Evolutionary conservation across 805 yeast genomes (phyloP), one percentile per base, ranked within the genome.

Genomic region (Starmerella sirachaensis): DNA sequence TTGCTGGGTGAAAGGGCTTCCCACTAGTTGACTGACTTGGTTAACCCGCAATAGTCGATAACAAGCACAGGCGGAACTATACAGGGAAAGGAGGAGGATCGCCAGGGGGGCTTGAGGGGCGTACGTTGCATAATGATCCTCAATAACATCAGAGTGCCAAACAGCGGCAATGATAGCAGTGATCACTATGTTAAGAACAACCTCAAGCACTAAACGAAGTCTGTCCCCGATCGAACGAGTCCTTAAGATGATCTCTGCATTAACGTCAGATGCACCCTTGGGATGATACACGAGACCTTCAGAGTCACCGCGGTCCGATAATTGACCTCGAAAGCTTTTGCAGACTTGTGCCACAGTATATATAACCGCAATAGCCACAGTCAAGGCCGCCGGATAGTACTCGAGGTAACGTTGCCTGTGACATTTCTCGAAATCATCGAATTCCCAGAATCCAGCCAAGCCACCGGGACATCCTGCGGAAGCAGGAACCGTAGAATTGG

Each of bases 391-490:
- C 1, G 49, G 53, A 23, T 33, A 40, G n/a, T 27, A 29, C 32
- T 46, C 48, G 26, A 50, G 20, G 26, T 47, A 50, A 8, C 46
- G 41, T 31, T 51, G 55, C 14, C 42, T 38, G 26, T 45, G 49
- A 35, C 55, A 51, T 8, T 13, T 24, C 16, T 43, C 47, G 29
- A 51, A 39, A 29, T 46, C 49, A 21, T 50, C 55, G 28, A 18
- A 35, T 12, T 43, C 35, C 55, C 55, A 51, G 27, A 57, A 56
- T 30, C 28, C 28, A 10, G 33, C 23, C 38, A 41, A 9, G 12
- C 35, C 28, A 6, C 37, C 35, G 4, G 35, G 35, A n/a, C 35
- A 32, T 5, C 29, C 9, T 6, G 29, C 35, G 17, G 19, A 18
- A 13, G 10, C 17, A 5, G 35, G 29, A 17, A 19, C 18, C 22